Evolutionary conservation across 75 land plant species (phyloP), one percentile per base, ranked within the genome.

Genomic region (Larix kaempferi): DNA sequence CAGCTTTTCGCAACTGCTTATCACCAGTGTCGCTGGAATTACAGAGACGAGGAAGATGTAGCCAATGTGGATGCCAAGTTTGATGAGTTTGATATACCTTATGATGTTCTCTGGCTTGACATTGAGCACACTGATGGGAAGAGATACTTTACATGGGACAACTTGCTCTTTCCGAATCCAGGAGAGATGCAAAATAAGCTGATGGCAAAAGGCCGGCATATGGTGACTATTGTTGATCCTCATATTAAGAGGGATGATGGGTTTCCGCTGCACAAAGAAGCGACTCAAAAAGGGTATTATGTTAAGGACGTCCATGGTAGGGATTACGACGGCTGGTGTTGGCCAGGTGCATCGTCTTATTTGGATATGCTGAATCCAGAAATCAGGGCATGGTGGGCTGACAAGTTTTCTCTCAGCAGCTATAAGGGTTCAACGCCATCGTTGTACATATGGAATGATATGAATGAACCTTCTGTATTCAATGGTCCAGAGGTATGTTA

Each of bases 401-500:
- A 88, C 27, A 98, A 90, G 78, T 98, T 98, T 77, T 88, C 91
- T 5, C 83, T 74, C 15, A 77, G 83, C 23, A 91, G 80, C 79
- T 98, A 98, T 83, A 85, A 49, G 23, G 99, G 99, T 26, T 98
- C 99, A 0, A 98, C 99, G 16, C 92, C 89, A 5, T 88, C 90
- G 3, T 78, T 98, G 77, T 92, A 98, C 80, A 98, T 98, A n/a
- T 98, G 99, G 99, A 98, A 98, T 84, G 99, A 98, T 85, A 98
- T 98, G 99, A 98, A 98, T 76, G 99, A 98, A 83, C 99, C 99
- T 61, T 98, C 99, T 14, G 99, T 98, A 55, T 98, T 98, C 75
- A 98, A 95, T 89, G 99, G 99, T 26, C 99, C 99, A 5, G 99
- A 98, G 99, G 99, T 96, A 91, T 23, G 27, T 33, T 71, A 13